Conservation (phyloP, 495 filamentous ascomycete species). For the Patellaria atrata region DNA sequence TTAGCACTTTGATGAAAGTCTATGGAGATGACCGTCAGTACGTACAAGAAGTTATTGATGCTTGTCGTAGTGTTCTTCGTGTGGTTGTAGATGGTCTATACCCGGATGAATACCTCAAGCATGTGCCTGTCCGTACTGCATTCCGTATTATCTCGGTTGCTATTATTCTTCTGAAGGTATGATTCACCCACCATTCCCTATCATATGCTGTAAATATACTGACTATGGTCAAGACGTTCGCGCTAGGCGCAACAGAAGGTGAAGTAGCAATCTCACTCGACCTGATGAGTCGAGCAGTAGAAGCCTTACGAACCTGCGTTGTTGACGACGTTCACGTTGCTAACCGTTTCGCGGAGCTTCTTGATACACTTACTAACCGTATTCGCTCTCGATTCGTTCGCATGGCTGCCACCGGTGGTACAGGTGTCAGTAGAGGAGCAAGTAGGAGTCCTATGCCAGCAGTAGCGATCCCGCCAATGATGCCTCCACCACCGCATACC, state of each 20-base stretch:
- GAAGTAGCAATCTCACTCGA: constrained; percentile 71
- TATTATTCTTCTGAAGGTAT: constrained; percentile 72
- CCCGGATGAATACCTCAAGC: constrained; percentile 71
- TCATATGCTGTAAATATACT: not conserved
- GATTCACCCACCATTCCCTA: not conserved
- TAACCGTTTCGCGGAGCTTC: constrained; percentile 80
- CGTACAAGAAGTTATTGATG: constrained; percentile 76
- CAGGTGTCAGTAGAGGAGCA: constrained; percentile 13
- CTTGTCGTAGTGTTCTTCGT: constrained; percentile 65
- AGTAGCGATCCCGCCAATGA: constrained; percentile 12
- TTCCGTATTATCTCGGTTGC: constrained; percentile 89
- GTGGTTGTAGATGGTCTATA: constrained; percentile 73
- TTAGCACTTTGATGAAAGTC: constrained; percentile 39
- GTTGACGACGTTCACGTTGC: constrained; percentile 96
- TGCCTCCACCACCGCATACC: constrained; percentile 14
- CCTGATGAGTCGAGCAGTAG: constrained; percentile 65
- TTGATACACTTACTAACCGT: constrained; percentile 42
- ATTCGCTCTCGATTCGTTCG: constrained; percentile 28
- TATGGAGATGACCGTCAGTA: constrained; percentile 58
- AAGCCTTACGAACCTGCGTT: constrained; percentile 67
- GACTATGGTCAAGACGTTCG: constrained; percentile 48
- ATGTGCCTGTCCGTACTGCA: constrained; percentile 84
- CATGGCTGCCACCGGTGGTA: constrained; percentile 21
- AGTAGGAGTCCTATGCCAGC: constrained; percentile 9
- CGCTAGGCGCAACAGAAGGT: constrained; percentile 75